Conservation (phyloP, 2,329 filamentous ascomycete species). For the Teratosphaeria viscida region DNA sequence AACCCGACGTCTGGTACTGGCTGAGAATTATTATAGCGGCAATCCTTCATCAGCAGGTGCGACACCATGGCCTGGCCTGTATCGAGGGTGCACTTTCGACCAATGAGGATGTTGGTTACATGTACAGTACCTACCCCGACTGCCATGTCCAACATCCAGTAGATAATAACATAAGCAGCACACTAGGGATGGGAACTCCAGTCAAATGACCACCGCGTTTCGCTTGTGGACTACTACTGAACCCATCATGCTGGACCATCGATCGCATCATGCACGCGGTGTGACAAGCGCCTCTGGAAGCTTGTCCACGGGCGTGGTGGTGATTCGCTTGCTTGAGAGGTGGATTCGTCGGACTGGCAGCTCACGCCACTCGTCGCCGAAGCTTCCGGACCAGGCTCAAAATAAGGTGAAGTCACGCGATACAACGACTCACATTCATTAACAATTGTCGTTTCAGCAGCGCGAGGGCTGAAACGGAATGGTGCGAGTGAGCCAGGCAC, state of each 20-base stretch:
- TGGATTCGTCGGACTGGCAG: neutral
- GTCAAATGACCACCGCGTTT: neutral
- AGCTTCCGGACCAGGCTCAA: neutral
- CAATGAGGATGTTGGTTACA: neutral
- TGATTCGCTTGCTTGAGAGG: neutral
- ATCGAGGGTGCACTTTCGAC: neutral
- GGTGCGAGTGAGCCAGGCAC: neutral
- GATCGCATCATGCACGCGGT: neutral
- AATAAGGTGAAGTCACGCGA: neutral
- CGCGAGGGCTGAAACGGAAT: neutral
- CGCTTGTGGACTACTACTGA: neutral
- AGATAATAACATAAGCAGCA: neutral
- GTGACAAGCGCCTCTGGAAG: neutral
- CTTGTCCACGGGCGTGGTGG: neutral
- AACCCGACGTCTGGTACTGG: neutral
- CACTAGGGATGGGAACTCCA: neutral
- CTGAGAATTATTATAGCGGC: neutral
- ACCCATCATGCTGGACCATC: neutral
- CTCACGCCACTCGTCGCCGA: neutral
- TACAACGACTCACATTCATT: neutral
- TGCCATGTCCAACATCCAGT: neutral
- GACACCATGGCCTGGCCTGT: neutral
- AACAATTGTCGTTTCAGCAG: neutral
- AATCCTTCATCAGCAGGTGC: neutral
- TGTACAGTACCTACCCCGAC: neutral